Percentiles rank a stretch among this genome's conserved stretches.
Conservation (phyloP, 2,329 filamentous ascomycete species). For the Aspergillus sp. region DNA sequence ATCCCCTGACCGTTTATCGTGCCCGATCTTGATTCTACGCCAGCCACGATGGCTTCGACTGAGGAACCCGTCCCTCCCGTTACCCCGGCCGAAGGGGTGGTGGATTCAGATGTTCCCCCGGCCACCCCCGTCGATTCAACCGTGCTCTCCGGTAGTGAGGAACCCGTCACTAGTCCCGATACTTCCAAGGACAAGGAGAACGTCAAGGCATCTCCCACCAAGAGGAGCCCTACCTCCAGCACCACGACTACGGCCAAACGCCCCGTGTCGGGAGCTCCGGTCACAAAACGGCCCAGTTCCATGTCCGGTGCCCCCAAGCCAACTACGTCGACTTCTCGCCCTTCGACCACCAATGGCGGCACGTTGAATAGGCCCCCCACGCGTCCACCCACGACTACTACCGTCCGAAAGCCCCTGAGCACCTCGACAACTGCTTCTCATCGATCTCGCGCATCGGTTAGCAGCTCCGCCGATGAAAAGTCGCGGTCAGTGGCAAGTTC, state of each 20-base stretch:
- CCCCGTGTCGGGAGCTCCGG: slow-evolving; percentile 34
- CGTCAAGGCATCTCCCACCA: slow-evolving; percentile 30
- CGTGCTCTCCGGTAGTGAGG: slow-evolving; percentile 34
- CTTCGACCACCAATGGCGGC: slow-evolving; percentile 33
- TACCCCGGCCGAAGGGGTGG: slow-evolving; percentile 21
- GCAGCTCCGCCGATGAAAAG: slow-evolving; percentile 47
- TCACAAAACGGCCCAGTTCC: slow-evolving; percentile 38
- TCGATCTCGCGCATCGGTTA: slow-evolving; percentile 42
- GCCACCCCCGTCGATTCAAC: slow-evolving; percentile 36
- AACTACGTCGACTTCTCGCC: slow-evolving; percentile 28
- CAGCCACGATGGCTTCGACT: slow-evolving; percentile 32
- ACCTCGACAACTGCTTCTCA: slow-evolving; percentile 39
- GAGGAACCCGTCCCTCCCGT: slow-evolving; percentile 31
- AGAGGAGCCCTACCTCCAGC: slow-evolving; percentile 26
- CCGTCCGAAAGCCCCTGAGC: slow-evolving; percentile 36
- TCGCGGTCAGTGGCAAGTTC: slow-evolving; percentile 42
- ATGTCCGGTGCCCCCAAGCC: slow-evolving; percentile 31
- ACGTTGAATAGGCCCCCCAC: slow-evolving; percentile 47
- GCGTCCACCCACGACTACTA: slow-evolving; percentile 36
- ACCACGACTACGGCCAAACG: slow-evolving; percentile 31
- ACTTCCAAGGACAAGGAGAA: slow-evolving; percentile 35
- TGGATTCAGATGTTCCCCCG: slow-evolving; percentile 30
- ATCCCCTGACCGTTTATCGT: slow-evolving; percentile 2
- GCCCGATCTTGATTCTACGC: not conserved
- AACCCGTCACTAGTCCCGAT: slow-evolving; percentile 36